Percentiles rank a stretch among this genome's conserved stretches.
phyloP scores from a whole-genome alignment of 1,284 basidiomycete species.

The Ceratobasidium theobromae region DNA sequence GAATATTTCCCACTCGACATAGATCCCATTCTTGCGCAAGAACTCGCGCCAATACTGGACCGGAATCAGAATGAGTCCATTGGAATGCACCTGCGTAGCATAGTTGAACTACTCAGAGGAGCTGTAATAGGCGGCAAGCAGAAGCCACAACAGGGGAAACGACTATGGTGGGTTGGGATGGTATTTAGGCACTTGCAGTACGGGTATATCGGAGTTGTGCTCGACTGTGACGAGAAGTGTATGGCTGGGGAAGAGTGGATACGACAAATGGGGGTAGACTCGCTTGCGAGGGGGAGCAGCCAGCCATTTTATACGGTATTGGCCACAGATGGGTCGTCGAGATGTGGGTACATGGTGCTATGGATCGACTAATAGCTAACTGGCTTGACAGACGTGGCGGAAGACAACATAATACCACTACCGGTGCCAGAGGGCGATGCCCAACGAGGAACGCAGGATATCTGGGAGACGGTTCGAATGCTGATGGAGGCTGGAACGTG shows the following conservation, averaged over 20 bases:
- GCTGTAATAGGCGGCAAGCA: neutral
- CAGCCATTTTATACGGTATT: constrained; percentile 54
- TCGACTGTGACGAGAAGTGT: constrained; percentile 57
- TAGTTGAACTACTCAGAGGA: constrained; percentile 1
- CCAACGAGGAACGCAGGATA: neutral
- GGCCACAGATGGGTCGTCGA: constrained; percentile 46
- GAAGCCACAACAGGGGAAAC: neutral
- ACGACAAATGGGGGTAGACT: constrained; percentile 55
- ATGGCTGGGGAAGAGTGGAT: constrained; percentile 48
- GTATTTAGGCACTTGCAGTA: constrained; percentile 51
- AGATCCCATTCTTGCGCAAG: constrained; percentile 25
- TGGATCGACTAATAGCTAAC: neutral
- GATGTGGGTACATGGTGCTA: constrained; percentile 50
- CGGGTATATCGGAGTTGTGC: constrained; percentile 53
- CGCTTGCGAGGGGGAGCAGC: constrained; percentile 49
- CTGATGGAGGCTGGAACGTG: neutral
- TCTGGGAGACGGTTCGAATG: neutral
- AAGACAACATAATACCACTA: constrained; percentile 47
- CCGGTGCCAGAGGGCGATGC: neutral
- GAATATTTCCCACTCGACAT: constrained; percentile 31
- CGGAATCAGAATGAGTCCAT: constrained; percentile 8
- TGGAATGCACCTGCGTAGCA: neutral
- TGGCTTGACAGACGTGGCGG: constrained; percentile 47
- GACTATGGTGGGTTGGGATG: constrained; percentile 56
- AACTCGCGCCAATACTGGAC: constrained; percentile 6